These are phyloP conservation scores for Ustilago crameri DNA, from an alignment of 1,284 basidiomycete species.

Conservation along the genomic window DNA sequence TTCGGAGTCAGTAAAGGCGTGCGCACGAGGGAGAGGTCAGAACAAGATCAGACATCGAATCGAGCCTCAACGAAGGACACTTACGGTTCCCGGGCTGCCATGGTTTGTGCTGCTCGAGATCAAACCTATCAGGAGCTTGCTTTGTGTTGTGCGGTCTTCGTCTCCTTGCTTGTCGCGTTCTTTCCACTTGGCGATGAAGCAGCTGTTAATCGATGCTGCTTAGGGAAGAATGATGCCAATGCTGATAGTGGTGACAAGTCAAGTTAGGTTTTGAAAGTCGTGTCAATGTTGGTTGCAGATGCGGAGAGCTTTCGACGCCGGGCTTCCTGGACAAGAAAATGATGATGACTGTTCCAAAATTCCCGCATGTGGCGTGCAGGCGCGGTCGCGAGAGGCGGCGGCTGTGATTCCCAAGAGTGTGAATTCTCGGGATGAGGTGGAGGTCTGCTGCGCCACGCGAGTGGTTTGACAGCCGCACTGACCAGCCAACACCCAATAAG, in stretches of 20 bases:
- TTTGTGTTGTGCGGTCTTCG: no score
- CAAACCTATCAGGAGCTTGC: background rate
- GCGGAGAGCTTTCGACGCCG: background rate
- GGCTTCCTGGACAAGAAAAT: background rate
- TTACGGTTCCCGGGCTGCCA: constrained; percentile 38
- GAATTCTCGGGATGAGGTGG: background rate
- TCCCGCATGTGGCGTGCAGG: constrained; percentile 15
- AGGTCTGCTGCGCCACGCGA: background rate
- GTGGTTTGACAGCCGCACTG: background rate
- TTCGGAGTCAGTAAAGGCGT: background rate
- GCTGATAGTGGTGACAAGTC: no score
- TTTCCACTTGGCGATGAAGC: no score
- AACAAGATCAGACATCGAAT: background rate
- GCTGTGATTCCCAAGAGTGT: background rate
- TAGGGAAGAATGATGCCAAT: no score
- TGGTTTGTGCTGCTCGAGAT: constrained; percentile 1
- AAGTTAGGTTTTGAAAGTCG: no score
- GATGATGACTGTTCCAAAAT: constrained; percentile 3
- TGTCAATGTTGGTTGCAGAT: no score
- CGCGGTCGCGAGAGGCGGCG: background rate
- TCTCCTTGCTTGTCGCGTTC: no score
- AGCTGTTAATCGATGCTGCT: no score
- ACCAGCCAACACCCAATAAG: background rate
- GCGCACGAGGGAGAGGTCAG: background rate
- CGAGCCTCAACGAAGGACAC: background rate